Percentiles rank a stretch among this genome's conserved stretches.
Conservation (phyloP, 164 flowering plant species). For the Kalanchoe fedtschenkoi region DNA sequence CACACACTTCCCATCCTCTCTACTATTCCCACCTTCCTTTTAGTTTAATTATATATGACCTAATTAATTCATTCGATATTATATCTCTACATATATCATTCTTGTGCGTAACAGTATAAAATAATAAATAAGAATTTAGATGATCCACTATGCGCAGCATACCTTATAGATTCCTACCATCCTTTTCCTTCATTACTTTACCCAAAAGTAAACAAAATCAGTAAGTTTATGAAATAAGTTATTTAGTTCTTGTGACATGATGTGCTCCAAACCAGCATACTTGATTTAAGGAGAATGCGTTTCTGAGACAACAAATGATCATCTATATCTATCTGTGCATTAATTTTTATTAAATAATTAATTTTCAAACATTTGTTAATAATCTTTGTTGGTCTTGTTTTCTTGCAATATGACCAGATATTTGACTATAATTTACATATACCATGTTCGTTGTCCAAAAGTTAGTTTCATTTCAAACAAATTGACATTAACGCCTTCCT, state of each 20-base stretch:
- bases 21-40: constrained; percentile 3
- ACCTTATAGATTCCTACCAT: constrained; percentile 1
- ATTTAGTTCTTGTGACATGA: background rate
- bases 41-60: constrained; percentile 1
- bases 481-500: background rate
- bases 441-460: background rate
- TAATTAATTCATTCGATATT: background rate
- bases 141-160: constrained; percentile 2
- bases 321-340: background rate
- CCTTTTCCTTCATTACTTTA: background rate
- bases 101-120: background rate
- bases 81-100: background rate
- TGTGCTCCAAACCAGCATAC: background rate
- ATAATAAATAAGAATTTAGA: background rate
- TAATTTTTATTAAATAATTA: too few species aligned
- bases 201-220: background rate
- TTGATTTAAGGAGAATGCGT: background rate
- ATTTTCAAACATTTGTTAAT: background rate
- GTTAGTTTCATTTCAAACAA: background rate
- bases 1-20: constrained; percentile 4
- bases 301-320: too few species aligned
- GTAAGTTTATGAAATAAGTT: background rate
- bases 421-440: too few species aligned
- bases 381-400: background rate
- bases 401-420: too few species aligned